Evolutionary conservation across 129 eudicot species (phyloP).

Genomic region (Tagetes erecta): DNA sequence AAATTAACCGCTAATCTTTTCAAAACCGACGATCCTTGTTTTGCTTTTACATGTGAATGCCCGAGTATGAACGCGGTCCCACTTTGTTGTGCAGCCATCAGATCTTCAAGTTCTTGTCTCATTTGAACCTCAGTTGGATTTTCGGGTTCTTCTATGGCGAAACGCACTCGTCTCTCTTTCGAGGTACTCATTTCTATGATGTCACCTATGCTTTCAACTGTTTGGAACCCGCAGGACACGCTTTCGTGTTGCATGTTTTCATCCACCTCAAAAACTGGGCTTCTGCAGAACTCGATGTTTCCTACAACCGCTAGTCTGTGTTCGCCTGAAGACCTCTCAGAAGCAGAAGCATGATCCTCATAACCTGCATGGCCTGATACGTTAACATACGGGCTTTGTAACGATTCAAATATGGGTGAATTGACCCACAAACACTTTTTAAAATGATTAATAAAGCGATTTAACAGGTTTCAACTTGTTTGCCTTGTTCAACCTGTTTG

Average conservation of each 20-base stretch:
- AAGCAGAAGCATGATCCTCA: slow-evolving; percentile 38
- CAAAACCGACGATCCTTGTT: slow-evolving; percentile 71
- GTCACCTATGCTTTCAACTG: slow-evolving; percentile 57
- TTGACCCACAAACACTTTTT: background rate
- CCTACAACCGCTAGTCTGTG: slow-evolving; percentile 62
- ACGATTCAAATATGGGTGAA: background rate
- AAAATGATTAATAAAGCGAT: background rate
- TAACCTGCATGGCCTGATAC: slow-evolving; percentile 12
- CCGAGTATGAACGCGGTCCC: slow-evolving; percentile 88
- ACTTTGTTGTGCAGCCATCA: slow-evolving; percentile 62
- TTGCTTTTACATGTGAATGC: slow-evolving; percentile 78
- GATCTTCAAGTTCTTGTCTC: slow-evolving; percentile 65
- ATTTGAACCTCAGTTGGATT: slow-evolving; percentile 30
- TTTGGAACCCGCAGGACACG: slow-evolving; percentile 64
- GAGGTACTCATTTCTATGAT: slow-evolving; percentile 50
- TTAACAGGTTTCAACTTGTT: background rate
- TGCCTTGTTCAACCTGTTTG: background rate
- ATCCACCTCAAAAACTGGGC: slow-evolving; percentile 54
- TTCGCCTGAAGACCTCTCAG: slow-evolving; percentile 49
- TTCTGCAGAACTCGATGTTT: slow-evolving; percentile 31
- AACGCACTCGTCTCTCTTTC: slow-evolving; percentile 55
- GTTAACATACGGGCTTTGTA: background rate
- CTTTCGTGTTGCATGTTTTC: slow-evolving; percentile 62
- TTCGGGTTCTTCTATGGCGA: slow-evolving; percentile 42
- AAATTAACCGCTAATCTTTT: slow-evolving; percentile 72